A percentile compares a stretch with the other conserved stretches of the same genome.
Evolutionary conservation across 2,329 filamentous ascomycete species (phyloP).

Genomic region (Diaporthe vexans): DNA sequence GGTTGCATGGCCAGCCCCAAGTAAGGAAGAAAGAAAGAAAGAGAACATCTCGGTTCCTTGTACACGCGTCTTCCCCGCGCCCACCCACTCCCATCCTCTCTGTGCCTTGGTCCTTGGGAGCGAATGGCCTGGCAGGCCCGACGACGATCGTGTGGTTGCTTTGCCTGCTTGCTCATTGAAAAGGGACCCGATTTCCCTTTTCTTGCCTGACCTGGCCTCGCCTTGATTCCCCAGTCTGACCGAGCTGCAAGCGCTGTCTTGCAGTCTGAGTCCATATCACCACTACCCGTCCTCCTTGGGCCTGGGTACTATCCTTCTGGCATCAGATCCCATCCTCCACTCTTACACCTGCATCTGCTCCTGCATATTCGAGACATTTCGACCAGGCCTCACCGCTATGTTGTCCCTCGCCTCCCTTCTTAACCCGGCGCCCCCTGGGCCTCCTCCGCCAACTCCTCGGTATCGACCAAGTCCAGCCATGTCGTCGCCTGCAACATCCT

Average conservation of each 20-base stretch:
- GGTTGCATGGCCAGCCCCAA: conserved; percentile 56
- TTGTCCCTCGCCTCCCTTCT: conserved; percentile 75
- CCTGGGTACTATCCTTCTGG: conserved; percentile 41
- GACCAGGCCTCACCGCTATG: conserved; percentile 62
- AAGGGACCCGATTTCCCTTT: conserved; percentile 50
- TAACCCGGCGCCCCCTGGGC: conserved; percentile 69
- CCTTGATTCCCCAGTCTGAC: conserved; percentile 44
- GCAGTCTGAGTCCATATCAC: conserved; percentile 51
- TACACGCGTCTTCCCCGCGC: conserved; percentile 49
- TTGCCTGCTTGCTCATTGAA: conserved; percentile 57
- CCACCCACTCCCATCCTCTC: conserved; percentile 32
- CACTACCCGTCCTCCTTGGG: conserved; percentile 38
- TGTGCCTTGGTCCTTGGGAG: conserved; percentile 25
- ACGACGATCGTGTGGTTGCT: conserved; percentile 52
- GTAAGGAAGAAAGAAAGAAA: conserved; percentile 54
- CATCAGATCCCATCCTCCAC: conserved; percentile 48
- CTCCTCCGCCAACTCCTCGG: conserved; percentile 54
- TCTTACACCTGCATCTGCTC: conserved; percentile 53
- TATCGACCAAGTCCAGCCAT: conserved; percentile 58
- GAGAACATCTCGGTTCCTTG: conserved; percentile 55
- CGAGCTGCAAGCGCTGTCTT: conserved; percentile 48
- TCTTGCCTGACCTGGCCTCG: conserved; percentile 36
- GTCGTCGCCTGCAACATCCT: conserved; percentile 53
- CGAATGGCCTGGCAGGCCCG: conserved; percentile 44
- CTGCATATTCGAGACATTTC: conserved; percentile 61